These are phyloP conservation scores for Scorias spongiosa DNA, from an alignment of 2,329 filamentous ascomycete genomes.

Conservation along the genomic window DNA sequence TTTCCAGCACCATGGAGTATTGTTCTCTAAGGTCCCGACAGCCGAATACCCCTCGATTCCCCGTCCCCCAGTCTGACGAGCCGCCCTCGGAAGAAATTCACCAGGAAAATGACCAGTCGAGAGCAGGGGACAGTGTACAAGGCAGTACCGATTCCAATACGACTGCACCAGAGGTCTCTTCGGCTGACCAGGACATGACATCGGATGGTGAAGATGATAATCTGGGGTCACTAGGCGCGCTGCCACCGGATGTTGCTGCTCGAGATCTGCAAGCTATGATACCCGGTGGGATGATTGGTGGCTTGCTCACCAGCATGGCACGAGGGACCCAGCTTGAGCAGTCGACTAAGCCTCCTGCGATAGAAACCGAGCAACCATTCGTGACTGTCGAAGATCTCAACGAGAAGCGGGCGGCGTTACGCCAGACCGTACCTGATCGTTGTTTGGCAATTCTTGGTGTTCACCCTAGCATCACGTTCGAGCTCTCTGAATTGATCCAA, in stretches of 20 bases:
- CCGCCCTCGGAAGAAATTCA: conserved; percentile 7
- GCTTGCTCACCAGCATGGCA: neutral
- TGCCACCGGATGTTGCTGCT: conserved; percentile 10
- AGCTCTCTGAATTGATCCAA: conserved; percentile 73
- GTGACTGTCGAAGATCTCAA: conserved; percentile 68
- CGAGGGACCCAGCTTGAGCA: neutral
- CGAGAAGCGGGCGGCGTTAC: conserved; percentile 54
- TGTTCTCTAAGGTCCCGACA: conserved; percentile 36
- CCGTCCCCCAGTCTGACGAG: conserved; percentile 6
- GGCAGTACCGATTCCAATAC: conserved; percentile 1
- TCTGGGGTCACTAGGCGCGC: conserved; percentile 8
- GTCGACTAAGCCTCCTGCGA: neutral
- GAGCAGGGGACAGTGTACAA: neutral
- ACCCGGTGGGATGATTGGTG: neutral
- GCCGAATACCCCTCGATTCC: conserved; percentile 13
- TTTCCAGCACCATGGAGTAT: conserved; percentile 52
- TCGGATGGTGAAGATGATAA: conserved; percentile 1
- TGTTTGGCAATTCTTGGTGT: conserved; percentile 80
- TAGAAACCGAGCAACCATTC: conserved; percentile 7
- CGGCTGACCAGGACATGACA: neutral
- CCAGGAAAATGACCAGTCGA: conserved; percentile 4
- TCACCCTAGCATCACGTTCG: conserved; percentile 78
- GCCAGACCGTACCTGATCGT: conserved; percentile 68
- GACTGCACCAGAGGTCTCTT: neutral
- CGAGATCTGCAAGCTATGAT: conserved; percentile 12